phyloP scores from a whole-genome alignment of 805 yeast genomes.

The Hanseniaspora occidentalis region DNA sequence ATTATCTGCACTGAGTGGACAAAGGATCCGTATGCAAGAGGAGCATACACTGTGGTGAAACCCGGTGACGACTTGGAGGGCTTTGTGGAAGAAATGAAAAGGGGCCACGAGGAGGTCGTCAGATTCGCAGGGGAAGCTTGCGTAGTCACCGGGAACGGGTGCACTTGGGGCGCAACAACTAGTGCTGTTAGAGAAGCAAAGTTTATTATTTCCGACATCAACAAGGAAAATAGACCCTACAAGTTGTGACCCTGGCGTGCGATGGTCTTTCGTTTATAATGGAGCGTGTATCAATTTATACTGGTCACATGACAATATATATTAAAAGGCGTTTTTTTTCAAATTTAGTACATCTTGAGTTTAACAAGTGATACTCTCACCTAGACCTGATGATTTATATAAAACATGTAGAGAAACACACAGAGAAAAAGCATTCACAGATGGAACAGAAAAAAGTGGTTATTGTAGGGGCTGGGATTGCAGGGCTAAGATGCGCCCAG shows the following conservation, averaged over 20 bases:
- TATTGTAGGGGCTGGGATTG: conserved; percentile 74
- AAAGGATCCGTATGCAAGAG: conserved; percentile 55
- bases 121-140: conserved; percentile 84
- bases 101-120: conserved; percentile 36
- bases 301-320: too few relatives aligned
- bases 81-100: conserved; percentile 40
- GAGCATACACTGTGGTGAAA: conserved; percentile 58
- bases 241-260: conserved; percentile 1
- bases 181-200: conserved; percentile 46
- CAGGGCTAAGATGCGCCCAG: conserved; percentile 63
- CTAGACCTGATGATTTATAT: too few relatives aligned
- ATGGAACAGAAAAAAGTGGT: conserved; percentile 11
- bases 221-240: background rate
- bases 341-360: too few relatives aligned
- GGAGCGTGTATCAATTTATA: too few relatives aligned
- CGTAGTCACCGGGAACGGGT: conserved; percentile 65
- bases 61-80: conserved; percentile 52
- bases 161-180: conserved; percentile 73
- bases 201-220: conserved; percentile 16
- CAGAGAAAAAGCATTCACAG: too few relatives aligned
- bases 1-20: conserved; percentile 57
- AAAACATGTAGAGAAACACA: too few relatives aligned
- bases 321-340: too few relatives aligned
- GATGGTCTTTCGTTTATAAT: too few relatives aligned
- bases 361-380: too few relatives aligned